These are phyloP conservation scores for Tricholoma bakamatsutake DNA, from an alignment of 768 basidiomycete genomes.

Conservation along the genomic window DNA sequence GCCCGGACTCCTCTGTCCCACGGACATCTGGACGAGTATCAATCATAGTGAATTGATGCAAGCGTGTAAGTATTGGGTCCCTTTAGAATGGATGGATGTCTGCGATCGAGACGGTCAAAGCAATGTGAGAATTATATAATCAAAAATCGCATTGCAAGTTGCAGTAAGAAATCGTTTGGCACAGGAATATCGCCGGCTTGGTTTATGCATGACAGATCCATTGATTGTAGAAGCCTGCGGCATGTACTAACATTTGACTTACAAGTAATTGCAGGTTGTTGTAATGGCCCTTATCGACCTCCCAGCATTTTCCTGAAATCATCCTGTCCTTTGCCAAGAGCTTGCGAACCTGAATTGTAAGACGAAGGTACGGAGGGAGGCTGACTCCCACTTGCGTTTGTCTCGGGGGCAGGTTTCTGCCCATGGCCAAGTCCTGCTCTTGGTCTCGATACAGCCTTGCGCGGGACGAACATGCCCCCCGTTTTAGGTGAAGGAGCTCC, in stretches of 20 bases:
- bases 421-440: conserved; percentile 65
- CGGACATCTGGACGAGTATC: too few relatives aligned
- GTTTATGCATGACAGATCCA: too few relatives aligned
- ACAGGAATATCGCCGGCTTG: too few relatives aligned
- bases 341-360: conserved; percentile 18
- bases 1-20: too few relatives aligned
- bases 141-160: too few relatives aligned
- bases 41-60: too few relatives aligned
- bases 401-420: conserved; percentile 30
- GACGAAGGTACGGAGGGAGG: conserved; percentile 15
- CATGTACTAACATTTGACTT: not conserved
- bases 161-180: too few relatives aligned
- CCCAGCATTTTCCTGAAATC: conserved; percentile 83
- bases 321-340: conserved; percentile 57
- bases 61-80: too few relatives aligned
- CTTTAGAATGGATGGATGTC: too few relatives aligned
- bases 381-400: conserved; percentile 5
- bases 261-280: not conserved
- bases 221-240: too few relatives aligned
- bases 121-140: too few relatives aligned
- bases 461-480: conserved; percentile 61
- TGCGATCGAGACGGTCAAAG: too few relatives aligned
- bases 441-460: conserved; percentile 57
- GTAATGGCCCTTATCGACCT: conserved; percentile 6
- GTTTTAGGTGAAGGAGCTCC: conserved; percentile 31